Conservation (phyloP, 257 asterid genomes). For the Scutellaria galericulata region DNA sequence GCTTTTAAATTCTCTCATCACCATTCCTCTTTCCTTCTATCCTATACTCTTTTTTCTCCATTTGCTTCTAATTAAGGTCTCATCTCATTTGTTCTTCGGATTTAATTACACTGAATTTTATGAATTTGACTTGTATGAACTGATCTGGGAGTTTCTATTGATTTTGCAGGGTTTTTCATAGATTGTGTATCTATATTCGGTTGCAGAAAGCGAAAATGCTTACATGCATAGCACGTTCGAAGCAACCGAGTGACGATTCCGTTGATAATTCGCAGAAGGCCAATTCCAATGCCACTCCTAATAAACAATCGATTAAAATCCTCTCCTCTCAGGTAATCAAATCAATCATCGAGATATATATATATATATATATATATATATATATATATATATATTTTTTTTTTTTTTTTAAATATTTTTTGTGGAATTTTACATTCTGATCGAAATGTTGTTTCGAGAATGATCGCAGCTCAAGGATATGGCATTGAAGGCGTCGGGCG, state of each 20-base stretch:
- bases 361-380: too few relatives aligned
- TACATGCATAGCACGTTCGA: constrained; percentile 89
- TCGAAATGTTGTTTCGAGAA: not conserved
- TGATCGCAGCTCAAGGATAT: constrained; percentile 72
- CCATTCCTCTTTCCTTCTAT: not conserved
- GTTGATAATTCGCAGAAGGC: constrained; percentile 34
- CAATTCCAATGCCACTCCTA: constrained; percentile 46
- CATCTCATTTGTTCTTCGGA: not conserved
- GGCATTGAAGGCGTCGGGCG: constrained; percentile 94
- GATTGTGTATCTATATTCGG: not conserved
- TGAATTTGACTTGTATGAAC: not conserved
- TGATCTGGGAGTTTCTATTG: not conserved
- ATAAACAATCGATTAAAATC: constrained; percentile 59
- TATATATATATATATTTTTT: too few relatives aligned
- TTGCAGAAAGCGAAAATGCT: constrained; percentile 56
- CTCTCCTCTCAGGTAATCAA: constrained; percentile 73
- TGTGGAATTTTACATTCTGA: not conserved
- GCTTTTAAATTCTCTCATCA: constrained; percentile 37
- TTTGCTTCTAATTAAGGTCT: constrained; percentile 26
- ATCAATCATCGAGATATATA: too few relatives aligned
- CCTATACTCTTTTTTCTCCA: constrained; percentile 17
- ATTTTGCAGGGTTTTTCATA: not conserved
- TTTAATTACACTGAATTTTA: not conserved
- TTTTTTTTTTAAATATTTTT: not conserved
- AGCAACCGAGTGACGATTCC: constrained; percentile 56